A percentile compares a stretch with the other conserved stretches of the same genome.
These are phyloP conservation scores for Nakazawaea molendinolei DNA, from an alignment of 805 yeast genomes.

Conservation along the genomic window DNA sequence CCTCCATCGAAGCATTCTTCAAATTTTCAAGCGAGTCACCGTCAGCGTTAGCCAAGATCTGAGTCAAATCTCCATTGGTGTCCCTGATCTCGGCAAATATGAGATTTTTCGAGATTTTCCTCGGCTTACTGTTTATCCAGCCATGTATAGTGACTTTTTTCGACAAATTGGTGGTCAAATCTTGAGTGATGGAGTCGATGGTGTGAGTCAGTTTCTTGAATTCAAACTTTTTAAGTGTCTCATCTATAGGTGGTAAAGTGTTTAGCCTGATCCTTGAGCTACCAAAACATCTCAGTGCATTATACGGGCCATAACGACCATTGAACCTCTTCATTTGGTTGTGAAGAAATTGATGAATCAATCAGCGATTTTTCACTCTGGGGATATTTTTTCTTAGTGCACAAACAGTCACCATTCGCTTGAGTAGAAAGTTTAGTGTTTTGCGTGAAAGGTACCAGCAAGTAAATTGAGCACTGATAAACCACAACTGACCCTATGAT, in stretches of 20 bases:
- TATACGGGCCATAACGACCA: too few species aligned
- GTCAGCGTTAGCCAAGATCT: conserved; percentile 38
- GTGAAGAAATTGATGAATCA: too few species aligned
- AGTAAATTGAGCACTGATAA: too few species aligned
- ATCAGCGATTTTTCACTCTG: too few species aligned
- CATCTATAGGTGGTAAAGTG: conserved; percentile 5
- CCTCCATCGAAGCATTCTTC: conserved; percentile 58
- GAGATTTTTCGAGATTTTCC: conserved; percentile 55
- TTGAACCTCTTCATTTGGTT: too few species aligned
- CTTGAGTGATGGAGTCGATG: conserved; percentile 15
- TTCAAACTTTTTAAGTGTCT: conserved; percentile 14
- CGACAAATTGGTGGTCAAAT: conserved; percentile 10
- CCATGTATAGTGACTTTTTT: conserved; percentile 57
- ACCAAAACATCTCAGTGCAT: too few species aligned
- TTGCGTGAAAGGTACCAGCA: too few species aligned
- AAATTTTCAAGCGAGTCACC: conserved; percentile 30
- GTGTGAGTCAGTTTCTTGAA: conserved; percentile 24
- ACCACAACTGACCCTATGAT: too few species aligned
- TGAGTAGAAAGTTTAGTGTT: too few species aligned
- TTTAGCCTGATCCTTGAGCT: too few species aligned
- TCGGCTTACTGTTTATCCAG: conserved; percentile 76
- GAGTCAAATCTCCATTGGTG: conserved; percentile 57
- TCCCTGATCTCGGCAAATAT: conserved; percentile 77
- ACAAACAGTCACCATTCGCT: too few species aligned
- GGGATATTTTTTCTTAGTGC: too few species aligned